A percentile compares a stretch with the other conserved stretches of the same genome.
phyloP scores from a whole-genome alignment of 768 basidiomycete genomes.

The Gyrodon lividus region DNA sequence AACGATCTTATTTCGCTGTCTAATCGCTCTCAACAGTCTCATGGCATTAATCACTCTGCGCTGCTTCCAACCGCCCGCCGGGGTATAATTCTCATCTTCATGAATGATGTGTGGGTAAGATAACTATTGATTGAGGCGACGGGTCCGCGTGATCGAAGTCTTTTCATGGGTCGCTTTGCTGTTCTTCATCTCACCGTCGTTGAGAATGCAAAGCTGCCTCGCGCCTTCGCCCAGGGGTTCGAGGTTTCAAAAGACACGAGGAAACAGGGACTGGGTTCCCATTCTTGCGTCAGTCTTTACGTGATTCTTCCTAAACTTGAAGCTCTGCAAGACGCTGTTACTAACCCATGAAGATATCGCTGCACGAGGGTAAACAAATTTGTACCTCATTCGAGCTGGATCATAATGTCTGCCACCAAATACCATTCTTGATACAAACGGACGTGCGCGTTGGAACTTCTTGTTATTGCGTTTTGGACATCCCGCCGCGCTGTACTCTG shows the following conservation, averaged over 20 bases:
- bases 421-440: background rate
- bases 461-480: background rate
- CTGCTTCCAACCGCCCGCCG: background rate
- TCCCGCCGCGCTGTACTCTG: background rate
- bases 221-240: background rate
- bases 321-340: slow-evolving; percentile 7
- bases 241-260: background rate
- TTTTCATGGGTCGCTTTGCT: slow-evolving; percentile 3
- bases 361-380: slow-evolving; percentile 7
- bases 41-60: background rate
- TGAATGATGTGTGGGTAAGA: background rate
- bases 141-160: slow-evolving; percentile 7
- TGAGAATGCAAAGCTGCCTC: slow-evolving; percentile 14
- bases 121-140: background rate
- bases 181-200: background rate
- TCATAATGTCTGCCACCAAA: too few relatives aligned
- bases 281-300: slow-evolving; percentile 12
- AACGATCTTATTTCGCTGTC: background rate
- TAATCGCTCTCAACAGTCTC: background rate
- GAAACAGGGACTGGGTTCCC: slow-evolving; percentile 1
- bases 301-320: slow-evolving; percentile 13
- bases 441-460: too few relatives aligned
- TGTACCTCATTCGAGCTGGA: background rate
- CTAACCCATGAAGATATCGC: too few relatives aligned
- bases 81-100: slow-evolving; percentile 8